Evolutionary conservation across 164 flowering plant genomes (phyloP).

Genomic region (Cinnamomum chago): DNA sequence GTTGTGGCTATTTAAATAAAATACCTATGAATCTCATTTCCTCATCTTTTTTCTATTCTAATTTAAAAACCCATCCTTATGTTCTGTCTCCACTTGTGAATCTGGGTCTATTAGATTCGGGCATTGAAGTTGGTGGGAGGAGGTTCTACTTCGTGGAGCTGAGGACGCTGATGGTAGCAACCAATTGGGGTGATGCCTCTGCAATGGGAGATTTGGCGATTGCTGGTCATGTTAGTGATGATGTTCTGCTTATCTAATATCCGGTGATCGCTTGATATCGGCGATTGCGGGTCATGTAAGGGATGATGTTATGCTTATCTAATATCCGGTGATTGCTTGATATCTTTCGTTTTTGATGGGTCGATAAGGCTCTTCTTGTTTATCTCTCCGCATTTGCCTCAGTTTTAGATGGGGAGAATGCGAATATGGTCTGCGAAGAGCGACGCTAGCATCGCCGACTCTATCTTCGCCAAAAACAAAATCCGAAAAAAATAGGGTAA

Average conservation of each 20-base stretch:
- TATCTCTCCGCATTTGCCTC: too few relatives aligned
- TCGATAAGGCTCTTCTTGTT: too few relatives aligned
- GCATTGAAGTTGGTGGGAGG: conserved; percentile 31
- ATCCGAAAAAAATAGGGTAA: too few relatives aligned
- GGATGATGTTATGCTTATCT: background rate
- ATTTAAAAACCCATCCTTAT: background rate
- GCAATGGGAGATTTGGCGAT: conserved; percentile 81
- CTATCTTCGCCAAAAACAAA: too few relatives aligned
- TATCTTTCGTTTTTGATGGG: too few relatives aligned
- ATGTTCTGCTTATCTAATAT: too few relatives aligned
- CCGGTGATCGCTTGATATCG: background rate
- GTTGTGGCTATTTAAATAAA: background rate
- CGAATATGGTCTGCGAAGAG: too few relatives aligned
- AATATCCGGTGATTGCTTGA: background rate
- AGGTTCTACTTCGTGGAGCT: conserved; percentile 65
- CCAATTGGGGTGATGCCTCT: conserved; percentile 68
- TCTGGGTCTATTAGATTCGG: conserved; percentile 6
- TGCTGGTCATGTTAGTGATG: conserved; percentile 83
- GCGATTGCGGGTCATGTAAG: too few relatives aligned
- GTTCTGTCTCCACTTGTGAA: background rate
- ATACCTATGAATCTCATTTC: background rate
- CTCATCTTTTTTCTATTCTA: background rate
- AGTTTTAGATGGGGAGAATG: too few relatives aligned
- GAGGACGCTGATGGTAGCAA: conserved; percentile 88
- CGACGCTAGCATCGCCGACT: too few relatives aligned